Conservation (phyloP, 371 early-diverging fungal species). For the Umbelopsis sp. region DNA sequence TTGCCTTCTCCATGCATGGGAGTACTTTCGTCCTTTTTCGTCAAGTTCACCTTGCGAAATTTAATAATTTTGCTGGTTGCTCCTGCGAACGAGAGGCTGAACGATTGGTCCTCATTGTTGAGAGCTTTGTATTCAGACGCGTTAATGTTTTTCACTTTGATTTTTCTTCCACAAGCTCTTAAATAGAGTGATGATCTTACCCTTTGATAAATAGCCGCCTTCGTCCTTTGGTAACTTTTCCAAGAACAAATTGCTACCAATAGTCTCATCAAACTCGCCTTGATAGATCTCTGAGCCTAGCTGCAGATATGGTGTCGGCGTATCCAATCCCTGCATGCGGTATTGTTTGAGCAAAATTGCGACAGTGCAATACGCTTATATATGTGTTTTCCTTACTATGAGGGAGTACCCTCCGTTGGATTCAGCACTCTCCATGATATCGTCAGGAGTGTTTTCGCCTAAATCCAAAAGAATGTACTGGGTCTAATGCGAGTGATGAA, state of each 20-base stretch:
- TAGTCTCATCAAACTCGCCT: conserved; percentile 33
- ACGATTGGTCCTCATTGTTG: not conserved
- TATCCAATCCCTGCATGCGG: conserved; percentile 35
- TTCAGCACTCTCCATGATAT: not conserved
- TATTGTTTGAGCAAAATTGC: not conserved
- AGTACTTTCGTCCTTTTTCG: not conserved
- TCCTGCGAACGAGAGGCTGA: not conserved
- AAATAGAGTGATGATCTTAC: not conserved
- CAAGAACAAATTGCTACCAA: conserved; percentile 45
- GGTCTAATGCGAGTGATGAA: not conserved
- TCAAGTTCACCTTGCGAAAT: conserved; percentile 1
- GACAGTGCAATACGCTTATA: not conserved
- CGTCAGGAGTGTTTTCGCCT: not conserved
- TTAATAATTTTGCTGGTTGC: not conserved
- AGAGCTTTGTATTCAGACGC: not conserved
- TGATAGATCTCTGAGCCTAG: conserved; percentile 36
- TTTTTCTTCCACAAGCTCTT: not conserved
- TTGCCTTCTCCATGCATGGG: no score
- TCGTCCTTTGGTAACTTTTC: not conserved
- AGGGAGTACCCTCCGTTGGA: conserved; percentile 6
- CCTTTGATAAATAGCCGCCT: not conserved
- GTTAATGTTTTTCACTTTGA: not conserved
- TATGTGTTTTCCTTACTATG: conserved; percentile 1
- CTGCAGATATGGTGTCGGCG: conserved; percentile 34
- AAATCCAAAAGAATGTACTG: conserved; percentile 3